These are phyloP conservation scores for Turritis glabra DNA, from an alignment of 345 rosid genomes.

Conservation along the genomic window DNA sequence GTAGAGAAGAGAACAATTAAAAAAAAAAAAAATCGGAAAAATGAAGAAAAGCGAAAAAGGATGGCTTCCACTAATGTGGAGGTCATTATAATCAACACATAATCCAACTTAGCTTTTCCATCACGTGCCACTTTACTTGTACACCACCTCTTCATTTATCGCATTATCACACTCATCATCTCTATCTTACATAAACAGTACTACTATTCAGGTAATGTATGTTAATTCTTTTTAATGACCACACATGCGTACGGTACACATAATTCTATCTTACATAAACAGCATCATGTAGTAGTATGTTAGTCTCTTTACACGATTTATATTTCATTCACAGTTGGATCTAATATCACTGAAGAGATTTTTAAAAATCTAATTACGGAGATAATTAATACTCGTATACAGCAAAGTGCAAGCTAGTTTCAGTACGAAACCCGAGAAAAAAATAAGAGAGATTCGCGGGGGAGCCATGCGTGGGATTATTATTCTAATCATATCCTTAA, in stretches of 20 bases:
- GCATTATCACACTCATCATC: conserved; percentile 34
- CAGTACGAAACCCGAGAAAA: conserved; percentile 42
- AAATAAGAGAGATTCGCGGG: conserved; percentile 80
- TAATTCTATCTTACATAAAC: background rate
- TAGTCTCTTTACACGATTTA: background rate
- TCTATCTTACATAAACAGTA: conserved; percentile 2
- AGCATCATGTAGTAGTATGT: no score
- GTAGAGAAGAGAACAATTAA: background rate
- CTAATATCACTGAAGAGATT: background rate
- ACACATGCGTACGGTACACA: conserved; percentile 16
- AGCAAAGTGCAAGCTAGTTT: conserved; percentile 46
- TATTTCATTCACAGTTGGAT: background rate
- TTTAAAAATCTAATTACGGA: conserved; percentile 3
- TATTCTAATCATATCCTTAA: conserved; percentile 45
- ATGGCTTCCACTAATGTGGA: conserved; percentile 32
- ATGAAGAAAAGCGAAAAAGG: background rate
- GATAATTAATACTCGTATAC: conserved; percentile 8
- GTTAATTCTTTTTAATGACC: background rate
- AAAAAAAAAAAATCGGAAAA: conserved; percentile 8
- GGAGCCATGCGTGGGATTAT: conserved; percentile 69
- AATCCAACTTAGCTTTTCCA: conserved; percentile 31
- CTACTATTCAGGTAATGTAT: no score
- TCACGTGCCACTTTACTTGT: conserved; percentile 43
- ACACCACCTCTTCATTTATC: conserved; percentile 33
- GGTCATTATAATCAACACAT: conserved; percentile 28